Base-by-base conservation (phyloP, 768 basidiomycete genomes). In the Russula ochroleuca region DNA sequence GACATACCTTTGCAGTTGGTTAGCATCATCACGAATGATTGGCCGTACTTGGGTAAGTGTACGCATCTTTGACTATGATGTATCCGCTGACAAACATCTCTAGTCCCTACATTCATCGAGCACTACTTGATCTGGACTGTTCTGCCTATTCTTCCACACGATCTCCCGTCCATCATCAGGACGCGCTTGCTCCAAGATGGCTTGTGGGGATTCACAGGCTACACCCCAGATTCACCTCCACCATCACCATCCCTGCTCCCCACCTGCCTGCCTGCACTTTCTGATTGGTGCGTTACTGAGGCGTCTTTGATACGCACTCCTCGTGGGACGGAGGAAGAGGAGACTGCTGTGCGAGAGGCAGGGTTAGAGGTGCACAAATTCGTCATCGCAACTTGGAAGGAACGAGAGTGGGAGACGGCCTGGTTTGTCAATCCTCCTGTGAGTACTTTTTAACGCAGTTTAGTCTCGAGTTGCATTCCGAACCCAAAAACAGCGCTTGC, bases 341-440 rank as follows among this genome's bases (percentile, higher is more conserved):
- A 83, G 43, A 70, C 63, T 19, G 73, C 83, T 61, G 77, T 88
- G 11, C 72, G 72, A 52, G 71, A 71, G 50, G 86, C 83, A 5
- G 85, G 85, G 7, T 71, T 67, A 48, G 85, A 89, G 66, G 83
- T 92, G 48, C 78, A 82, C 38, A 74, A 73, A 54, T 93, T 87
- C 72, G 81, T 94, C 14, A 78, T 75, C 71, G 78, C 77, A 53
- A 76, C 83, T 53, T 94, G 92, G 92, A 68, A 70, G 19, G 88
- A 91, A 70, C 72, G 70, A 5, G 80, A 82, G n/a, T 94, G 90
- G 91, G 92, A 94, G 75, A 91, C 90, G 0, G 90, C 89, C 2
- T 94, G 92, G 92, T 93, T 93, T 70, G 87, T 92, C 48, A 94
- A 94, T 70, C 92, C 92, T 48, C 89, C 86, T 55, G 92, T 94